A percentile compares a stretch with the other conserved stretches of the same genome.
These are phyloP conservation scores for Pleurotus tuber-regium DNA, from an alignment of 768 basidiomycete species.

Conservation along the genomic window DNA sequence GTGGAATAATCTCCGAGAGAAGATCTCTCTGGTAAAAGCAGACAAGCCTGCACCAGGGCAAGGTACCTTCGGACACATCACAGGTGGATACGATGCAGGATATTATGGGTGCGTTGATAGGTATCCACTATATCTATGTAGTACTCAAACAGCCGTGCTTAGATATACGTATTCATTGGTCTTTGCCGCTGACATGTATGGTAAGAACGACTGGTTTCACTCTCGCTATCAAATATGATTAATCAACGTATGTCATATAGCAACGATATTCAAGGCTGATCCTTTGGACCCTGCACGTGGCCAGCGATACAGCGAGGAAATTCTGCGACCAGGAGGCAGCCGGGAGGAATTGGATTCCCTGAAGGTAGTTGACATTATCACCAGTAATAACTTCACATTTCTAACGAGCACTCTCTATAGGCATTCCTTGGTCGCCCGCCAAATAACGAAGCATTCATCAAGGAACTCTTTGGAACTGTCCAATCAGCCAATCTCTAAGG, in stretches of 20 bases:
- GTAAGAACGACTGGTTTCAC: constrained; percentile 22
- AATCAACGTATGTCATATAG: constrained; percentile 21
- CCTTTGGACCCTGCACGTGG: constrained; percentile 72
- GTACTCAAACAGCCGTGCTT: constrained; percentile 2
- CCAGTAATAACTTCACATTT: not conserved
- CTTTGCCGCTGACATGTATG: constrained; percentile 59
- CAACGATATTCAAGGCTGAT: constrained; percentile 78
- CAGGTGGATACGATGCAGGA: constrained; percentile 65
- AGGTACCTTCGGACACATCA: constrained; percentile 73
- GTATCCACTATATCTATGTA: not conserved
- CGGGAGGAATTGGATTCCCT: constrained; percentile 81
- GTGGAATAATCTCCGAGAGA: constrained; percentile 73
- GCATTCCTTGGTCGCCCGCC: constrained; percentile 78
- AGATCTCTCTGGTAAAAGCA: constrained; percentile 67
- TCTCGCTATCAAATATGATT: not conserved
- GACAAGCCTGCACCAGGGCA: constrained; percentile 65
- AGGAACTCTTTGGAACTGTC: constrained; percentile 56
- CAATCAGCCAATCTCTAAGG: constrained; percentile 33
- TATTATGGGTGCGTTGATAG: constrained; percentile 56
- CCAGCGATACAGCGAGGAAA: constrained; percentile 68
- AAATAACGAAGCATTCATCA: constrained; percentile 71
- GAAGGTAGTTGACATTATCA: constrained; percentile 40
- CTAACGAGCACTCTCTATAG: constrained; percentile 28
- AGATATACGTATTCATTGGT: constrained; percentile 72
- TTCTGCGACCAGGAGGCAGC: constrained; percentile 71